A percentile compares a stretch with the other conserved stretches of the same genome.
Conservation (phyloP, 805 yeast species). For the Wickerhamomyces canadensis region DNA sequence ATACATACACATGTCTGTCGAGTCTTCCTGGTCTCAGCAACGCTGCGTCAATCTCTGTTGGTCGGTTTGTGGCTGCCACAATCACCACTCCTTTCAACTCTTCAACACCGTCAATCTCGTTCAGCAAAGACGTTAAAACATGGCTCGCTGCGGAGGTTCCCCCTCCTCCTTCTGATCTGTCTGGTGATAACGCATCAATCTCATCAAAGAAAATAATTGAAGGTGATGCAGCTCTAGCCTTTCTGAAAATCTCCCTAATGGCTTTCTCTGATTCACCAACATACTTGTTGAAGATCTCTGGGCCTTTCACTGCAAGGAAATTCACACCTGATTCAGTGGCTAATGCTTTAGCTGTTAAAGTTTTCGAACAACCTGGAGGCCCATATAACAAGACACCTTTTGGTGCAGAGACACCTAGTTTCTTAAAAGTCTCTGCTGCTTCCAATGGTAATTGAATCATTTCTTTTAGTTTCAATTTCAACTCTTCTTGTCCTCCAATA, state of each 20-base stretch:
- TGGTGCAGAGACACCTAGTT: constrained; percentile 84
- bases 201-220: constrained; percentile 94
- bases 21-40: constrained; percentile 91
- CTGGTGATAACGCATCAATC: constrained; percentile 86
- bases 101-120: constrained; percentile 97
- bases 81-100: constrained; percentile 89
- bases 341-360: constrained; percentile 88
- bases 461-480: constrained; percentile 77
- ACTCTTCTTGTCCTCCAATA: constrained; percentile 88
- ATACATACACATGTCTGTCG: constrained; percentile 88
- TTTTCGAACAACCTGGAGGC: constrained; percentile 98
- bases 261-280: constrained; percentile 95
- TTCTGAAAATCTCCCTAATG: constrained; percentile 86
- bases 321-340: constrained; percentile 95
- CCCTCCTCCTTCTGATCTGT: constrained; percentile 54
- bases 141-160: constrained; percentile 71
- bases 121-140: constrained; percentile 83
- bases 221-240: constrained; percentile 94
- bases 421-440: constrained; percentile 69
- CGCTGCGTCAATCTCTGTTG: constrained; percentile 90
- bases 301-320: constrained; percentile 93
- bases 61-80: constrained; percentile 95
- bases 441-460: constrained; percentile 89
- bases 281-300: constrained; percentile 89
- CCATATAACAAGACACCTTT: constrained; percentile 92